phyloP scores from a whole-genome alignment of 176 grass and related monocot species.

The Tuctoria greenei region DNA sequence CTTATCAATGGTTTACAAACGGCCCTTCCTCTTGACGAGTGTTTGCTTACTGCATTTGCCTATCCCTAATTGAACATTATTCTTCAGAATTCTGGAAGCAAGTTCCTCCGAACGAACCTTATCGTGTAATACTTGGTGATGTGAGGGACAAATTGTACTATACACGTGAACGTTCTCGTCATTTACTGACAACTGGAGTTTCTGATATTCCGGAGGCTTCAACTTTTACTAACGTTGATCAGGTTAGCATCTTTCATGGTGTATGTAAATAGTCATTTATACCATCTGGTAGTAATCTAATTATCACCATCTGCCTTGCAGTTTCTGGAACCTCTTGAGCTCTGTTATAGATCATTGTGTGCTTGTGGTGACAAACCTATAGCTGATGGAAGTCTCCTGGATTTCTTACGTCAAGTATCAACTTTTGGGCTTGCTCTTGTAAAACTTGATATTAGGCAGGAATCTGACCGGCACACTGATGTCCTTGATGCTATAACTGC shows the following conservation, averaged over 20 bases:
- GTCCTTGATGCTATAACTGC: conserved; percentile 87
- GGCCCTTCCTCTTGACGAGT: not conserved
- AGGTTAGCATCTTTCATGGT: conserved; percentile 47
- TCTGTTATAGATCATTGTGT: conserved; percentile 91
- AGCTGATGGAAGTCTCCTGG: conserved; percentile 95
- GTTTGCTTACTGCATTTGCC: conserved; percentile 20
- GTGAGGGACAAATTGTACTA: conserved; percentile 94
- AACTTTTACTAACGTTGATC: conserved; percentile 76
- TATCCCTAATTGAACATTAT: conserved; percentile 36
- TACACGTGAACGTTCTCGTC: conserved; percentile 79
- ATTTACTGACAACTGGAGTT: conserved; percentile 71
- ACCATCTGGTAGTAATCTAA: conserved; percentile 6
- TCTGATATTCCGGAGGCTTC: conserved; percentile 66
- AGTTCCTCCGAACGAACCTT: conserved; percentile 88
- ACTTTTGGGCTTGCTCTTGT: conserved; percentile 96
- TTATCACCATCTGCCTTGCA: conserved; percentile 32
- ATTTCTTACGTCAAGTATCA: conserved; percentile 97
- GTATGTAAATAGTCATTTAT: conserved; percentile 4
- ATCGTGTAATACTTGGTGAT: conserved; percentile 93
- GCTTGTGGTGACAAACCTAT: conserved; percentile 88
- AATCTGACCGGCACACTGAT: conserved; percentile 96
- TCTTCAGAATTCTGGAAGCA: conserved; percentile 95
- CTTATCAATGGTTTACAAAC: not conserved
- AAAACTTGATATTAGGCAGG: conserved; percentile 97
- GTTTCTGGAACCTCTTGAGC: conserved; percentile 94